Evolutionary conservation across 1,139 yeast genomes (phyloP), one percentile per base, ranked within the genome.

Genomic region (Cylindricascospora bacillispora): DNA sequence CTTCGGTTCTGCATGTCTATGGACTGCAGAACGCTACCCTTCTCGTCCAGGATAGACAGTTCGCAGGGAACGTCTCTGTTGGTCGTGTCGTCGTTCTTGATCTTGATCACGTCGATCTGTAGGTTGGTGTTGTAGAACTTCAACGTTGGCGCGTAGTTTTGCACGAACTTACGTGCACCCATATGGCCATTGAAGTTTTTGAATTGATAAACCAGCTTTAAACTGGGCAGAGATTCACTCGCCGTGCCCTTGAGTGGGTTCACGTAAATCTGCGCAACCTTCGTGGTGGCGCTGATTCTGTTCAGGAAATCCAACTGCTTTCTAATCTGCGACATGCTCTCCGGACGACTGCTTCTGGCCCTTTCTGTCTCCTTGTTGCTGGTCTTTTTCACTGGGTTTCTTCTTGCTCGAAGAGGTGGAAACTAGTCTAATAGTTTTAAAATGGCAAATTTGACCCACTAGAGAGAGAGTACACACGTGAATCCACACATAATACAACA

Each of bases 81-180:
- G 10, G 38, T 41, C 21, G 59, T 28, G 56, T 57, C 16, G 7
- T 52, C 54, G 32, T 71, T 65, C 20, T 59, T 57, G 26, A 77
- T 62, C 41, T 81, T 63, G 16, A 65, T 59, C 26, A 83, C 78
- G 17, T 70, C 63, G 35, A 82, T 73, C 21, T 71, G 67, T 20
- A 80, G 50, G 25, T 62, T 60, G 18, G 89, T 89, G 54, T 85
- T 85, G 59, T 82, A 86, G 56, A 80, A 85, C 50, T 74, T 78
- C 36, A 85, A 62, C 10, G 83, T 73, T 13, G 93, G 93, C 35
- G 83, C 61, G 54, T 73, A 68, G 30, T 63, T 59, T 45, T 70
- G 71, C 92, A 93, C 80, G 56, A 85, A 81, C 39, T 61, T 61
- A 33, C 68, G 59, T 10, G 70, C 66, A 3, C 73, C 73, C 64